phyloP scores from a whole-genome alignment of 1,139 yeast species.

The Yamadazyma kanchanaburiensis region DNA sequence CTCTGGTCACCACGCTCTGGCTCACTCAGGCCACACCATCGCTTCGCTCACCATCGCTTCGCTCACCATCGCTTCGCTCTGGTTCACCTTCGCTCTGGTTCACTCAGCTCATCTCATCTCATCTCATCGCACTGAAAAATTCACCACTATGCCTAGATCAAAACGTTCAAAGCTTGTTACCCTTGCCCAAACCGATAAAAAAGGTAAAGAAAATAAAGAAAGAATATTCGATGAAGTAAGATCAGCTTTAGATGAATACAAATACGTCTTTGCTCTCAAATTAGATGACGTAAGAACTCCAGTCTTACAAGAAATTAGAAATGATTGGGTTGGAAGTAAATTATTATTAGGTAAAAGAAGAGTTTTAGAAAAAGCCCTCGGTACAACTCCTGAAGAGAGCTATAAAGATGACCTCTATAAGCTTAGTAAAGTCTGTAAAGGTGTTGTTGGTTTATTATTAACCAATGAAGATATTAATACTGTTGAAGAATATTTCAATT shows the following conservation, averaged over 20 bases:
- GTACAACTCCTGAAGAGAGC: conserved; percentile 84
- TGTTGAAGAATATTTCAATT: conserved; percentile 77
- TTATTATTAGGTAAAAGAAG: conserved; percentile 87
- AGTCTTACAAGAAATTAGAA: conserved; percentile 87
- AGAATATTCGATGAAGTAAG: conserved; percentile 89
- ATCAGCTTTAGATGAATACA: conserved; percentile 69
- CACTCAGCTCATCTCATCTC: too few relatives aligned
- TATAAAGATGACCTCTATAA: conserved; percentile 79
- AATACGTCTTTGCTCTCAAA: conserved; percentile 80
- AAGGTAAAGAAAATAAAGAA: conserved; percentile 89
- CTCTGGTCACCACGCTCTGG: too few relatives aligned
- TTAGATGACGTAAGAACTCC: conserved; percentile 95
- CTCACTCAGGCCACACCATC: too few relatives aligned
- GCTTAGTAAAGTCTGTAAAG: conserved; percentile 56
- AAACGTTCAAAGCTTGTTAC: conserved; percentile 92
- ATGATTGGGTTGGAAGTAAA: conserved; percentile 89
- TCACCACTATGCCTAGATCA: conserved; percentile 81
- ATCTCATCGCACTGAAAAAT: too few relatives aligned
- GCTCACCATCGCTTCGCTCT: too few relatives aligned
- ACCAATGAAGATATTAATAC: conserved; percentile 84
- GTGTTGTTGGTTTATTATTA: conserved; percentile 83
- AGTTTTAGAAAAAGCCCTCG: conserved; percentile 89
- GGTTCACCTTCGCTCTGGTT: too few relatives aligned
- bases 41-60: too few relatives aligned
- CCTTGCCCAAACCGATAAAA: conserved; percentile 93